Percentiles rank a stretch among this genome's conserved stretches.
These are phyloP conservation scores for Brassica juncea DNA, from an alignment of 345 rosid genomes.

Conservation along the genomic window DNA sequence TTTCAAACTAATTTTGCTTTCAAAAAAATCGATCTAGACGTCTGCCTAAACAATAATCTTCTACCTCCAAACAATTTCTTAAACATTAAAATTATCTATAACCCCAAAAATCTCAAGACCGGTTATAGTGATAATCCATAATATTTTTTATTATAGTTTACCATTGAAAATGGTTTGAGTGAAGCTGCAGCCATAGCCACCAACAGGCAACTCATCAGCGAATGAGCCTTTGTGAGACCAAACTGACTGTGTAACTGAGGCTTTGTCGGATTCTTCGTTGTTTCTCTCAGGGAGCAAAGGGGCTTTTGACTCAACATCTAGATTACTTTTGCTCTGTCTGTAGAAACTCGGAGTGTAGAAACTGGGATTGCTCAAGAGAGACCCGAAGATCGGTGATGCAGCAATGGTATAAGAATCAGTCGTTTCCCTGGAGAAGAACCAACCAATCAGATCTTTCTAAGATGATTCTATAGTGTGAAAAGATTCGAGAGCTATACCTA, in stretches of 20 bases:
- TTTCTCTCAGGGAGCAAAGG: slow-evolving; percentile 59
- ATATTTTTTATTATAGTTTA: not conserved
- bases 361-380: slow-evolving; percentile 45
- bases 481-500: slow-evolving; percentile 46
- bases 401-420: slow-evolving; percentile 77
- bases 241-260: slow-evolving; percentile 57
- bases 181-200: slow-evolving; percentile 70
- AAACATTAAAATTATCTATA: not conserved
- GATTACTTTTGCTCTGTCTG: slow-evolving; percentile 46
- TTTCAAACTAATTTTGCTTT: too few species aligned
- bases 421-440: slow-evolving; percentile 58
- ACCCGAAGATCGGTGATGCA: slow-evolving; percentile 63
- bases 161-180: slow-evolving; percentile 89
- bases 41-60: too few species aligned
- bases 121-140: not conserved
- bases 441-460: not conserved
- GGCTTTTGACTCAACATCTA: slow-evolving; percentile 52
- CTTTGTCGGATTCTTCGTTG: slow-evolving; percentile 44
- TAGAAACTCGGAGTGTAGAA: slow-evolving; percentile 38
- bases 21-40: too few species aligned
- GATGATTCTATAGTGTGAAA: not conserved
- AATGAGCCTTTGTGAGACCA: slow-evolving; percentile 67
- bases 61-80: too few species aligned
- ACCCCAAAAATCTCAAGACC: not conserved
- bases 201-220: slow-evolving; percentile 62